Evolutionary conservation across 1,139 yeast genomes (phyloP).

Genomic region (Yamadazyma blattariae): DNA sequence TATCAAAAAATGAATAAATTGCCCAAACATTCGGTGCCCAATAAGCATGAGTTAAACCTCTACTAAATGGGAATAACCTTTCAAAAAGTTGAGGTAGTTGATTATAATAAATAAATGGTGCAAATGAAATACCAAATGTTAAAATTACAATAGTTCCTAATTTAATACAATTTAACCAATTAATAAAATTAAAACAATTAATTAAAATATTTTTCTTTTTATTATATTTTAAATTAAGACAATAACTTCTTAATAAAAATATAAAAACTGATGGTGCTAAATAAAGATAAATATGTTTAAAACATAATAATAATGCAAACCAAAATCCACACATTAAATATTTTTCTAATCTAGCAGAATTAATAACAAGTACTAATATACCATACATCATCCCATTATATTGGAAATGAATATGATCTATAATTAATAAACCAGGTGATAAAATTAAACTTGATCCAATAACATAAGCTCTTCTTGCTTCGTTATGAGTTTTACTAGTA

Average conservation of each 20-base stretch:
- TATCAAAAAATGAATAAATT: slow-evolving; percentile 79
- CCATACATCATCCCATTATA: slow-evolving; percentile 95
- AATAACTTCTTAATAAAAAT: slow-evolving; percentile 69
- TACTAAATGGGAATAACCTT: slow-evolving; percentile 86
- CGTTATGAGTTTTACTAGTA: slow-evolving; percentile 37
- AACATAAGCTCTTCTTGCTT: slow-evolving; percentile 57
- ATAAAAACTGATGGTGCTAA: slow-evolving; percentile 93
- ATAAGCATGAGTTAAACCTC: slow-evolving; percentile 96
- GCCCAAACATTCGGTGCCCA: slow-evolving; percentile 99
- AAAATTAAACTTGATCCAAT: slow-evolving; percentile 79
- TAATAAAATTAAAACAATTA: slow-evolving; percentile 37
- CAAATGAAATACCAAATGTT: slow-evolving; percentile 70
- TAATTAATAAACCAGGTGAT: slow-evolving; percentile 84
- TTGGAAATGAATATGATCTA: slow-evolving; percentile 93
- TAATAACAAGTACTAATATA: slow-evolving; percentile 67
- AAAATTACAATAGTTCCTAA: slow-evolving; percentile 64
- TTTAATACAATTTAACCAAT: slow-evolving; percentile 58
- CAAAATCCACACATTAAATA: slow-evolving; percentile 66
- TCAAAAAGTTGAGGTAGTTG: slow-evolving; percentile 63
- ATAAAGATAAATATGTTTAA: slow-evolving; percentile 90
- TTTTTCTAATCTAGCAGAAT: slow-evolving; percentile 60
- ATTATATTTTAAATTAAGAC: slow-evolving; percentile 39
- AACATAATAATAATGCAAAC: slow-evolving; percentile 78
- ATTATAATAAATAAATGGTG: slow-evolving; percentile 67
- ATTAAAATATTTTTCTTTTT: slow-evolving; percentile 17